Conservation (phyloP, 495 filamentous ascomycete species). For the Elasticomyces elasticus region DNA sequence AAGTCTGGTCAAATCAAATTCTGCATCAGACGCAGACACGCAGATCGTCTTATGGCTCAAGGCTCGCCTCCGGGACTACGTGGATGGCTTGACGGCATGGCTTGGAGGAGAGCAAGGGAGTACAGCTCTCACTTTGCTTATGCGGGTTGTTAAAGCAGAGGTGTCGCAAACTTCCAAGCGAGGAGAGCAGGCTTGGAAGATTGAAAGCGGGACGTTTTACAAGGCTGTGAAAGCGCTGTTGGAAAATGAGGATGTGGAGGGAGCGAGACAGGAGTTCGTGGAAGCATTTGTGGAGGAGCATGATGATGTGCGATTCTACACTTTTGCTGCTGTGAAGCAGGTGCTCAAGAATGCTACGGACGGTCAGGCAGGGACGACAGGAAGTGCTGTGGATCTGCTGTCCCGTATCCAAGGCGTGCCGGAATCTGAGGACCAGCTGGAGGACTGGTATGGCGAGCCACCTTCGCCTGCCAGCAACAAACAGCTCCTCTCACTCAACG, state of each 20-base stretch:
- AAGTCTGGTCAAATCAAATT: slow-evolving; percentile 51
- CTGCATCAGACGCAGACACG: slow-evolving; percentile 58
- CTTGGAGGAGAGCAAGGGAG: slow-evolving; percentile 31
- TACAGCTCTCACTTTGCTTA: slow-evolving; percentile 62
- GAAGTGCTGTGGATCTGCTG: slow-evolving; percentile 39
- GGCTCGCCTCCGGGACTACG: slow-evolving; percentile 59
- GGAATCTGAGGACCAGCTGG: slow-evolving; percentile 47
- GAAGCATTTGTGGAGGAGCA: slow-evolving; percentile 66
- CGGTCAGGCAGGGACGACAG: neutral
- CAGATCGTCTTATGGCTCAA: slow-evolving; percentile 72
- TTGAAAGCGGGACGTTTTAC: slow-evolving; percentile 42
- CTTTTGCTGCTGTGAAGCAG: slow-evolving; percentile 53
- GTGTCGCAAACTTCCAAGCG: slow-evolving; percentile 49
- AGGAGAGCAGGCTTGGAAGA: slow-evolving; percentile 55
- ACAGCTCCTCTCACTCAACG: slow-evolving; percentile 41
- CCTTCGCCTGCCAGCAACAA: slow-evolving; percentile 39
- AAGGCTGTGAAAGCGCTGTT: slow-evolving; percentile 54
- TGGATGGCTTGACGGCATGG: slow-evolving; percentile 19
- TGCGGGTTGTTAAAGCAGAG: slow-evolving; percentile 75
- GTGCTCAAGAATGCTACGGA: slow-evolving; percentile 2
- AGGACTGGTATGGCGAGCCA: slow-evolving; percentile 42
- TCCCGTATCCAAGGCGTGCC: slow-evolving; percentile 55
- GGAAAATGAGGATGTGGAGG: slow-evolving; percentile 43
- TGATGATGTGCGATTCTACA: slow-evolving; percentile 78
- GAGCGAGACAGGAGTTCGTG: slow-evolving; percentile 57